These are phyloP conservation scores for Colletotrichum aenigma DNA, from an alignment of 2,329 filamentous ascomycete genomes.

Conservation along the genomic window DNA sequence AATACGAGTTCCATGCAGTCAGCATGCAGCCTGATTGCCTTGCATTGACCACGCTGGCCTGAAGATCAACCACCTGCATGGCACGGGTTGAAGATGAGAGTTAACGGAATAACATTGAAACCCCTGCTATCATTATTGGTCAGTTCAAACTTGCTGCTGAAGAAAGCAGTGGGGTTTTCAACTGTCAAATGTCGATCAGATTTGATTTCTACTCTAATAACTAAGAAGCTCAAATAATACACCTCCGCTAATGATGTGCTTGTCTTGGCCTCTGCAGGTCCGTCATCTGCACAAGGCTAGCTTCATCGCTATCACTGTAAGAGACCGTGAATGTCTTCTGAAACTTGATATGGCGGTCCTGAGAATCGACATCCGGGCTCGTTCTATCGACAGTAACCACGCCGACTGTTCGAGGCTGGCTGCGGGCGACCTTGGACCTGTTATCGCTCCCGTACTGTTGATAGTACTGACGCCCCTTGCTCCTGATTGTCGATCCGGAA, in stretches of 20 bases:
- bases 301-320: conserved; percentile 33
- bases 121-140: not conserved
- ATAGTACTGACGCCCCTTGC: conserved; percentile 15
- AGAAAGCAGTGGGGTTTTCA: not conserved
- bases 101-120: not conserved
- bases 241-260: not conserved
- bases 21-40: not conserved
- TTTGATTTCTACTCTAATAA: not conserved
- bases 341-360: conserved; percentile 28
- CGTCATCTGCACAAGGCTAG: conserved; percentile 32
- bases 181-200: not conserved
- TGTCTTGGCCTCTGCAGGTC: conserved; percentile 20
- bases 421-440: not conserved
- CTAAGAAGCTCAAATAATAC: not conserved
- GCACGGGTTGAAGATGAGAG: not conserved
- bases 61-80: not conserved
- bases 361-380: not conserved
- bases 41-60: not conserved
- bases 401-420: not conserved
- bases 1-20: not conserved
- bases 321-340: conserved; percentile 39
- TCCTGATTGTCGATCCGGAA: conserved; percentile 16
- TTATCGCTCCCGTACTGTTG: conserved; percentile 14
- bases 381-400: conserved; percentile 1
- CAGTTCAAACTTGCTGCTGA: not conserved